Base-by-base conservation (phyloP, 2,329 filamentous ascomycete genomes). In the Curvularia sp. region DNA sequence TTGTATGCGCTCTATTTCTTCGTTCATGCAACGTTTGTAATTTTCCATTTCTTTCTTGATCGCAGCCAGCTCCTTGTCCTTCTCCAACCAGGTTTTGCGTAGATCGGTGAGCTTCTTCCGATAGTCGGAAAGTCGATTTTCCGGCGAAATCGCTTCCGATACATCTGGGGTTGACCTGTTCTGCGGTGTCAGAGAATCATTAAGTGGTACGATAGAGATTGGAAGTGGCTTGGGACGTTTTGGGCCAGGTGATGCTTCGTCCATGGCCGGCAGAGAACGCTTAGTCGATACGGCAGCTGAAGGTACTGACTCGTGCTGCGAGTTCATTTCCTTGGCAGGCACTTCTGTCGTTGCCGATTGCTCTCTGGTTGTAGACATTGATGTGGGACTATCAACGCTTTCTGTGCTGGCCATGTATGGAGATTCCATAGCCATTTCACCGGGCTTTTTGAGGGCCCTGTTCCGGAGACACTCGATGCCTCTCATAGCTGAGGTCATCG, bases 1-100 rank as follows among this genome's bases (percentile, higher is more conserved):
- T 1, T 52, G 49, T 8, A 74, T 20, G 9, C 58, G 57, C 12
- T 71, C 66, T 13, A 72, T 44, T 58, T 73, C 66, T 35, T 65
- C 67, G 1, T 57, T 51, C 53, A 70, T 66, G 8, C 61, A 53
- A 38, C 64, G 48, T 50, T 66, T 63, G 56, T 67, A 67, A 0
- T 63, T 62, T 0, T 49, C 59, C 42, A 73, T 55, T 43, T 66
- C 38, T 15, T 58, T 35, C 7, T 66, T 63, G 2, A 69, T 33
- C 2, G 58, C 56, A 4, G 53, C 51, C 20, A 70, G 66, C 54
- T 69, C 66, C 49, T 58, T 59, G 0, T 64, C 67, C 0, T 56
- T 55, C 31, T 62, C 57, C 3, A 39, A 15, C 35, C 67, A 69
- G 46, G 60, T 64, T 42, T 60, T 57, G 26, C 62, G 60, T n/a